Base-by-base conservation (phyloP, 345 rosid species). In the Toxicodendron radicans region DNA sequence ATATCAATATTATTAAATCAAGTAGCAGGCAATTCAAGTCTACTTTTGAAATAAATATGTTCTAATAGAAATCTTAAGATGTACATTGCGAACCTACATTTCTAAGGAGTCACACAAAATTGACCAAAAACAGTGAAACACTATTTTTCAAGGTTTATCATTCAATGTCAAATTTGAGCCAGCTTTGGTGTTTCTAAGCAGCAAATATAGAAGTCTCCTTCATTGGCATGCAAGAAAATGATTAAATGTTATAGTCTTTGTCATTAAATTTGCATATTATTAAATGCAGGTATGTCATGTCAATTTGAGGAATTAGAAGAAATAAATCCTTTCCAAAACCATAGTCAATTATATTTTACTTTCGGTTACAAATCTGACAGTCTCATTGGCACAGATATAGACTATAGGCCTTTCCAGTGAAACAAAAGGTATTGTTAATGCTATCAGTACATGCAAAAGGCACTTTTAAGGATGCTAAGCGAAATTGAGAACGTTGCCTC, bases 371-470 rank as follows among this genome's bases (percentile, higher is more conserved):
- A 41, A 46, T 71, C 58, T 5, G 21, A 5, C 35, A 38, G 52
- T 66, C 58, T 41, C 69, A n/a, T 48, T 49, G 38, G 30, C 2
- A 27, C 60, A 65, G 60, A 52, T 58, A 53, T 61, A 73, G 32
- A 65, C 64, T 14, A 49, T 38, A 64, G 27, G 20, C 60, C 61
- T 72, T 76, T 1, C 45, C 35, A 33, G 35, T 54, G 32, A 45
- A 38, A 71, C 69, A 64, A 66, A 70, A 61, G 38, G 41, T 46
- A 51, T 24, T 13, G 46, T 57, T 43, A 41, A 35, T 17, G 27
- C 54, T 45, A 74, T 27, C 77, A 27, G 45, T 32, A 53, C 23
- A 65, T n/a, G 21, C n/a, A 41, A 54, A 64, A 38, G 33, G 33
- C 66, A 38, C 27, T 24, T 32, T 58, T 57, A 58, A 45, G 16